Base-by-base conservation (phyloP, 441 rosid species). In the Eugenia klotzschiana region DNA sequence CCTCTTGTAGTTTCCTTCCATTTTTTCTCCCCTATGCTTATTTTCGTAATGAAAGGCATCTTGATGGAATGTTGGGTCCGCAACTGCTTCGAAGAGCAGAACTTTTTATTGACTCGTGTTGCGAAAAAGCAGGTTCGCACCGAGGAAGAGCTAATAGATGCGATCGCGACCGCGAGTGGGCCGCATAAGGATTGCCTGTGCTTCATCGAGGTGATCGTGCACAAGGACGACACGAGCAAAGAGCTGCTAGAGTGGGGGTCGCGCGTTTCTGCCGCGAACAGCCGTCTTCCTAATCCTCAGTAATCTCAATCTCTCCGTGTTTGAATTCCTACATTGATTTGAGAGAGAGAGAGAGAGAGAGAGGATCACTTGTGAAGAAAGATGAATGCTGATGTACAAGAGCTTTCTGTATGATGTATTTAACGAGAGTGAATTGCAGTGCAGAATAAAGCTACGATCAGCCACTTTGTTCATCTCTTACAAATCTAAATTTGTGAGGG, bases 211-310 rank as follows among this genome's bases (percentile, higher is more conserved):
- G 85, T 79, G 49, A 79, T 84, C n/a, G 82, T 84, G 79, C 85
- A 84, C 82, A 84, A 79, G 82, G 85, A 84, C 2, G 85, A 84
- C 55, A 84, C 82, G 8, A 83, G 85, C 82, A 83, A 83, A 79
- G 85, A 83, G 82, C 49, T 83, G 57, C 85, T 83, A 23, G 85
- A 84, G 57, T 84, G 85, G 85, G 85, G 85, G 11, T 84, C 85
- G 15, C 55, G 85, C 2, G 85, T 84, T 10, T 58, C 85, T 58
- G 52, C 82, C 2, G 85, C 85, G 1, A 84, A 84, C 50, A 57
- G 85, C 57, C 85, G 85, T 14, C 79, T 60, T 33, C 85, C 85
- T 12, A 84, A 84, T 84, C 85, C 85, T 37, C 85, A 84, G 79
- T 84, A 57, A 51, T 25, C 29, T 33, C 41, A 57, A 51, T 25